These are phyloP conservation scores for Craspedostauros australis DNA, from an alignment of 108 stramenopile genomes.

Conservation along the genomic window DNA sequence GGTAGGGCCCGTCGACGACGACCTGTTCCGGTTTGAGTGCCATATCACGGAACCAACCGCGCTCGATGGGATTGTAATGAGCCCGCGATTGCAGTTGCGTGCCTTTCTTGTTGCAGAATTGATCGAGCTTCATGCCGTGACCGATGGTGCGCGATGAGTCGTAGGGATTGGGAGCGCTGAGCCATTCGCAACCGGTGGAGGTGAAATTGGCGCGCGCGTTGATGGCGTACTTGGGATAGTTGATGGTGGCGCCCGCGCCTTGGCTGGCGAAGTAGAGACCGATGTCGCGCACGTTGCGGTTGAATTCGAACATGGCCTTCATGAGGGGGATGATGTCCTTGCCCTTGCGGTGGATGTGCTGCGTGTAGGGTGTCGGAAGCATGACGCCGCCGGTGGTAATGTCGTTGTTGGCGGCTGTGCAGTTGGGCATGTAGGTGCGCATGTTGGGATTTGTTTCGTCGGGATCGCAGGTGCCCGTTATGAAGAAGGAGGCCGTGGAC, in stretches of 20 bases:
- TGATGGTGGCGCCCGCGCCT: conserved; percentile 36
- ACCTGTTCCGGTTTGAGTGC: conserved; percentile 26
- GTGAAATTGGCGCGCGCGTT: conserved; percentile 12
- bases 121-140: conserved; percentile 27
- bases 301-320: conserved; percentile 37
- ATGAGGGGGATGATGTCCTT: conserved; percentile 29
- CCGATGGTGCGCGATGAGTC: conserved; percentile 23
- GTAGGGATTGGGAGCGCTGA: conserved; percentile 30
- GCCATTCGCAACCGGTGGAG: conserved; percentile 52
- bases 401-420: conserved; percentile 54
- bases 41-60: conserved; percentile 38
- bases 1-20: conserved; percentile 14
- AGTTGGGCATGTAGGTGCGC: conserved; percentile 37
- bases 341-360: conserved; percentile 22
- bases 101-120: too few relatives aligned
- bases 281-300: conserved; percentile 16
- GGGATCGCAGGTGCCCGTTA: conserved; percentile 50
- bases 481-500: conserved; percentile 17
- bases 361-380: conserved; percentile 22
- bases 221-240: conserved; percentile 29
- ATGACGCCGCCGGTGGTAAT: conserved; percentile 37
- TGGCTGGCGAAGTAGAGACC: conserved; percentile 37
- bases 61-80: conserved; percentile 54
- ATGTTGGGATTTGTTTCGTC: conserved; percentile 7
- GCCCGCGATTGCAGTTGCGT: too few relatives aligned